These are phyloP conservation scores for Solanum raphanifolium DNA, from an alignment of 257 asterid genomes.

Conservation along the genomic window DNA sequence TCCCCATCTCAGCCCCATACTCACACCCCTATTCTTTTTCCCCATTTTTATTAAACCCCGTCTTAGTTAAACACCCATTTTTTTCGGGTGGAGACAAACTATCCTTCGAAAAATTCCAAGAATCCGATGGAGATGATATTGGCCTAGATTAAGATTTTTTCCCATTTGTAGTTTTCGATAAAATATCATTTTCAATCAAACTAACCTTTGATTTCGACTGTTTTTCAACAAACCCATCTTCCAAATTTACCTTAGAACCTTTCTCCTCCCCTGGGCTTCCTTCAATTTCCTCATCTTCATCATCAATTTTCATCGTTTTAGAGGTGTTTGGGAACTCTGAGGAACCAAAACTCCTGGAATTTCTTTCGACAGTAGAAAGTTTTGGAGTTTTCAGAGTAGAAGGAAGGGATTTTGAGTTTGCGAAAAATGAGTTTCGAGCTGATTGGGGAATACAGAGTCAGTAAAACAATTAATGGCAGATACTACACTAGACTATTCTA, in stretches of 20 bases:
- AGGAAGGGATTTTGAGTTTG: no score
- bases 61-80: conserved; percentile 71
- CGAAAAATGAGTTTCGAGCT: no score
- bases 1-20: conserved; percentile 20
- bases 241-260: background rate
- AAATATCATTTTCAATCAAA: background rate
- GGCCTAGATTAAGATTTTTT: conserved; percentile 14
- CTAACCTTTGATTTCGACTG: background rate
- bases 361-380: conserved; percentile 6
- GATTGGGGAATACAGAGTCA: no score
- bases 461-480: no score
- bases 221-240: background rate
- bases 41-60: conserved; percentile 30
- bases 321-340: background rate
- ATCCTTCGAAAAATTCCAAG: conserved; percentile 17
- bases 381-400: no score
- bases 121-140: conserved; percentile 23
- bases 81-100: conserved; percentile 59
- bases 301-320: background rate
- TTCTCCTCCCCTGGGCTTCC: conserved; percentile 14
- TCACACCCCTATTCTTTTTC: conserved; percentile 23
- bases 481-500: no score
- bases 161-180: conserved; percentile 17
- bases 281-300: background rate
- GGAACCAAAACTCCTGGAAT: conserved; percentile 21